Evolutionary conservation across 1,284 basidiomycete species (phyloP).

Genomic region (Apiotrichum sp.): DNA sequence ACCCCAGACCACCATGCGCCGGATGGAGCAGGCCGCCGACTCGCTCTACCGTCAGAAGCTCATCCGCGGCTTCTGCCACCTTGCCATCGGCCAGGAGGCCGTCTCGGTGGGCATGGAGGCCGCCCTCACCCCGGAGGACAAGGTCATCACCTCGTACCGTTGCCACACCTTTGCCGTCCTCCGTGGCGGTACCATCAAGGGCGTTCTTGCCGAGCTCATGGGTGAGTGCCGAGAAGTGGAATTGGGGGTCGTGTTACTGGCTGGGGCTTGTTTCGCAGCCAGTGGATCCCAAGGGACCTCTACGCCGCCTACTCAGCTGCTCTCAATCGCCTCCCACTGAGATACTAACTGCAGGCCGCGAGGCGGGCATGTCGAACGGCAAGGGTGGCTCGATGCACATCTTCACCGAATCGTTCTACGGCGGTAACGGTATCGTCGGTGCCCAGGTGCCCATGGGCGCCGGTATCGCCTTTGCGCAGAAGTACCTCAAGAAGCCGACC

Average conservation of each 20-base stretch:
- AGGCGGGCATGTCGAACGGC: constrained; percentile 88
- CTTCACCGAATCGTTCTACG: constrained; percentile 93
- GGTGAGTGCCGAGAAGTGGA: constrained; percentile 39
- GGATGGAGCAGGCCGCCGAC: constrained; percentile 98
- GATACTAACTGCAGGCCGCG: constrained; percentile 55
- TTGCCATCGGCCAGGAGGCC: constrained; percentile 98
- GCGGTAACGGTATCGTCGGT: constrained; percentile 98
- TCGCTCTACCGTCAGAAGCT: constrained; percentile 85
- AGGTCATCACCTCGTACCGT: constrained; percentile 94
- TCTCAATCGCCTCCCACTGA: too few species aligned
- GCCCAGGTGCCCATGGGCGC: constrained; percentile 96
- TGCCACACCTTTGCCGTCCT: constrained; percentile 97
- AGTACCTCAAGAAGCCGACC: constrained; percentile 69
- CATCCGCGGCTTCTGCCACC: constrained; percentile 95
- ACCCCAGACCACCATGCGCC: constrained; percentile 64
- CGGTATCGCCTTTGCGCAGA: constrained; percentile 88
- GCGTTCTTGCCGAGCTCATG: constrained; percentile 87
- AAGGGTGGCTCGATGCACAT: constrained; percentile 99
- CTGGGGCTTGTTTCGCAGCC: too few species aligned
- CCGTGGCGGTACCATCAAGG: constrained; percentile 84
- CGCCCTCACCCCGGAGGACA: constrained; percentile 77
- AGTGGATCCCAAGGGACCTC: too few species aligned
- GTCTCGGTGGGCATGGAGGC: constrained; percentile 90
- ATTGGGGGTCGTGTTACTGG: too few species aligned
- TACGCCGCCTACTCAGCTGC: not conserved